Conservation (phyloP, 2,329 filamentous ascomycete genomes). For the Neoscytalidium dimidiatum region DNA sequence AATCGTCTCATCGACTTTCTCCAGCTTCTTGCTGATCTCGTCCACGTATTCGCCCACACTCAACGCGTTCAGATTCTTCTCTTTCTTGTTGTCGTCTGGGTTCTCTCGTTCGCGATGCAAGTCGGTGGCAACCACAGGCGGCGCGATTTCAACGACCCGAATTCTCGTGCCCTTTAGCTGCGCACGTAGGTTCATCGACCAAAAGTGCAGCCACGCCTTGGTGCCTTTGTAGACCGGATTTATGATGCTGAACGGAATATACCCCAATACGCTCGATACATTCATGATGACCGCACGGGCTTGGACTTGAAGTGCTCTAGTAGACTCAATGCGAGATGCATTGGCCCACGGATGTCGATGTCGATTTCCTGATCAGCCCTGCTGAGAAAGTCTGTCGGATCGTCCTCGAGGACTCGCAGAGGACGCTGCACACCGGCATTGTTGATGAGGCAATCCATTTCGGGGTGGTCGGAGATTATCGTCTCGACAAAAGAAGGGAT, state of each 20-base stretch:
- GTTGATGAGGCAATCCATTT: slow-evolving; percentile 61
- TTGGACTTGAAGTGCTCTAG: slow-evolving; percentile 53
- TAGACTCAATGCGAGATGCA: slow-evolving; percentile 55
- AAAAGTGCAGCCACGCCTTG: slow-evolving; percentile 61
- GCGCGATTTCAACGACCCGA: slow-evolving; percentile 57
- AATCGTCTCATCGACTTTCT: slow-evolving; percentile 52
- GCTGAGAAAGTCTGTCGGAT: slow-evolving; percentile 43
- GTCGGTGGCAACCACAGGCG: slow-evolving; percentile 57
- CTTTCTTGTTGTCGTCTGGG: slow-evolving; percentile 62
- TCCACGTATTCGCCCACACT: slow-evolving; percentile 58
- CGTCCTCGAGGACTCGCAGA: slow-evolving; percentile 46
- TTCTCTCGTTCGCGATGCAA: slow-evolving; percentile 58
- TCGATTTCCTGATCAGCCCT: slow-evolving; percentile 60
- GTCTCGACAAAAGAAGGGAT: slow-evolving; percentile 50
- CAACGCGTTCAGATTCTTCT: slow-evolving; percentile 51
- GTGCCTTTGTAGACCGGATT: slow-evolving; percentile 63
- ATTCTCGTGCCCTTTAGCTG: slow-evolving; percentile 50
- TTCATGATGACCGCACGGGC: slow-evolving; percentile 53
- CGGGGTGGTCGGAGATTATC: slow-evolving; percentile 52
- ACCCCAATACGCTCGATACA: slow-evolving; percentile 57
- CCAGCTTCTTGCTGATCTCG: slow-evolving; percentile 48
- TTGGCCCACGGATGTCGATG: slow-evolving; percentile 60
- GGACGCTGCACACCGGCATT: slow-evolving; percentile 62
- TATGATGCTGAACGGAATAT: slow-evolving; percentile 53
- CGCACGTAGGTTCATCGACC: slow-evolving; percentile 56